Evolutionary conservation across 2,329 filamentous ascomycete species (phyloP).

Genomic region (Raffaelea ambrosiae): DNA sequence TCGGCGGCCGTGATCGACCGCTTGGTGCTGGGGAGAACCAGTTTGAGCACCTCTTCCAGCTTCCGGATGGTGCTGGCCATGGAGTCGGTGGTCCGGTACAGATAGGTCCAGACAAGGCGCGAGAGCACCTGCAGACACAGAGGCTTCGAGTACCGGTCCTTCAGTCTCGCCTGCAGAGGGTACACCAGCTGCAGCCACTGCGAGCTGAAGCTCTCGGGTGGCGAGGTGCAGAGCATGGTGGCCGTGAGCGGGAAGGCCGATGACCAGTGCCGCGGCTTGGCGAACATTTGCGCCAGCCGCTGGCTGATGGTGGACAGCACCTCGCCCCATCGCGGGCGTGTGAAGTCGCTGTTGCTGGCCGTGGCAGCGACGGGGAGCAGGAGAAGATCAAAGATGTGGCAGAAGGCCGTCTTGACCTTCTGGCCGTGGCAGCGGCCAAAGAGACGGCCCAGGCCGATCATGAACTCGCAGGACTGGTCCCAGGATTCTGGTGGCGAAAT

Average conservation of each 20-base stretch:
- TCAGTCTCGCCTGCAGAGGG: conserved; percentile 70
- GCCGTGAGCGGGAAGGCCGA: conserved; percentile 83
- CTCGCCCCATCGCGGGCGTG: conserved; percentile 75
- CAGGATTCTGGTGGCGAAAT: conserved; percentile 66
- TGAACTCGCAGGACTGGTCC: conserved; percentile 82
- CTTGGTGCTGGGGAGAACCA: conserved; percentile 74
- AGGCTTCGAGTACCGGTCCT: conserved; percentile 70
- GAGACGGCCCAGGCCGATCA: conserved; percentile 70
- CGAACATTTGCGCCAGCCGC: conserved; percentile 73
- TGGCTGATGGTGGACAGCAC: conserved; percentile 73
- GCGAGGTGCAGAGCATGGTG: conserved; percentile 79
- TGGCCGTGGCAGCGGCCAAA: conserved; percentile 83
- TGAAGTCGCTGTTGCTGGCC: conserved; percentile 66
- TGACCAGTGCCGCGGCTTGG: conserved; percentile 87
- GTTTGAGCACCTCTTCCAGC: conserved; percentile 79
- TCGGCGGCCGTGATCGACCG: conserved; percentile 78
- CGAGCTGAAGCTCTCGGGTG: conserved; percentile 69
- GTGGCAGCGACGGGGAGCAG: conserved; percentile 80
- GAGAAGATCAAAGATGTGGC: conserved; percentile 80
- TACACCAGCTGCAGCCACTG: conserved; percentile 83
- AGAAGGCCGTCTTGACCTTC: conserved; percentile 88
- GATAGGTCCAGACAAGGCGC: conserved; percentile 85
- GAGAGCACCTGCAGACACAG: conserved; percentile 84
- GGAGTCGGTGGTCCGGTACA: conserved; percentile 74
- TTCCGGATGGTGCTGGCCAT: conserved; percentile 62